Evolutionary conservation across 176 grass and related monocot species (phyloP), one percentile per base, ranked within the genome.

Genomic region (Raddia distichophylla): DNA sequence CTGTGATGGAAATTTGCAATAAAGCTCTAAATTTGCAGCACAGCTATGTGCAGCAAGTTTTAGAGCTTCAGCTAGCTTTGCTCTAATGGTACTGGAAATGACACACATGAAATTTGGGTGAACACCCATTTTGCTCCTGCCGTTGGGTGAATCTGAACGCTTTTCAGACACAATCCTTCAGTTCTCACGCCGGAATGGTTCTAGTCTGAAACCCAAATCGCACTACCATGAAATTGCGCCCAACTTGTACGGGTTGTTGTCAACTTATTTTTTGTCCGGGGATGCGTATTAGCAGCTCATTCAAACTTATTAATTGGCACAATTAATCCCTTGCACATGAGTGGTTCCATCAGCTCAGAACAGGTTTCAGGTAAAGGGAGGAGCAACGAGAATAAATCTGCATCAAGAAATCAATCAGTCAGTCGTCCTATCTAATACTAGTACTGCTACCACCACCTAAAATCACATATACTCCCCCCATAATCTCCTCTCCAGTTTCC

Each of bases 391-490:
- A 52, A 34, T 34, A 34, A 60, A 60, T 63, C 22, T 27, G 7
- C 37, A 67, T 83, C 48, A 70, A 51, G 44, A 82, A 82, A 75
- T 19, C 73, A 77, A 19, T 60, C 51, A 42, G 61, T 69, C 72
- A 70, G 15, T 60, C 51, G 27, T 16, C 64, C 53, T 32, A 79
- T 60, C 69, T 15, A 61, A 61, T 68, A 42, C 27, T 27, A 27
- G 27, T 40, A 40, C 37, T 40, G 37, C 17, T 48, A 22, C 64
- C 4, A 17, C 34, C 10, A 19, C 14, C 4, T 8, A 58, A 45
- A 58, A 45, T 56, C 13, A 16, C 13, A 57, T 72, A 35, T 4
- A 46, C 6, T 18, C 45, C 6, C 32, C 27, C 18, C 6, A 14
- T 15, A 55, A 78, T 72, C 66, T 43, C 15, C 3, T 10, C 78